phyloP scores from a whole-genome alignment of 2,329 filamentous ascomycete species.

The Aschersonia sp. region DNA sequence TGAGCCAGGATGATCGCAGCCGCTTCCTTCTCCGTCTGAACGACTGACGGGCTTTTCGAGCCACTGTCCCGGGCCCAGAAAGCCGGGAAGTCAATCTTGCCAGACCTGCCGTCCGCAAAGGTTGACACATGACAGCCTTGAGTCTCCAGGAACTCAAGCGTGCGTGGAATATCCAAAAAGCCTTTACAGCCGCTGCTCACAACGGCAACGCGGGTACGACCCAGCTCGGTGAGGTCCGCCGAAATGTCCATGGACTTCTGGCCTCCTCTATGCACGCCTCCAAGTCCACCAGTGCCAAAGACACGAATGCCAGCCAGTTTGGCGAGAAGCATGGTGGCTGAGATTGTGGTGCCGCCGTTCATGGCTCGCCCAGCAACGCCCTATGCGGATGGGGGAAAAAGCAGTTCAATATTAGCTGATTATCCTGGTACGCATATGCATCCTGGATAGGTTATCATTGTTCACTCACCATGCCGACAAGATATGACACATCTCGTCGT shows the following conservation, averaged over 20 bases:
- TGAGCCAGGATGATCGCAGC: constrained; percentile 81
- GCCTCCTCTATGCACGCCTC: constrained; percentile 83
- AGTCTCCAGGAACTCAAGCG: constrained; percentile 63
- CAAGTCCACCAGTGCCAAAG: constrained; percentile 88
- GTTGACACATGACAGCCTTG: constrained; percentile 73
- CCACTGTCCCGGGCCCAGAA: constrained; percentile 90
- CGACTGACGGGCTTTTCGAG: constrained; percentile 59
- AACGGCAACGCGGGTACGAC: constrained; percentile 76
- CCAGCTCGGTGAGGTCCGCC: constrained; percentile 87
- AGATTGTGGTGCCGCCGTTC: constrained; percentile 85
- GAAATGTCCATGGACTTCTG: constrained; percentile 85
- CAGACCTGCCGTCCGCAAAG: constrained; percentile 68
- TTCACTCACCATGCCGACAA: constrained; percentile 57
- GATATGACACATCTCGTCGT: constrained; percentile 70
- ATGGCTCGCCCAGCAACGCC: constrained; percentile 51
- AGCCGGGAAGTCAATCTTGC: constrained; percentile 70
- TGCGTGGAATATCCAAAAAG: constrained; percentile 83
- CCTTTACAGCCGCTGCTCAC: constrained; percentile 89
- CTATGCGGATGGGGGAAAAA: constrained; percentile 18
- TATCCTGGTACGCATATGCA: not conserved
- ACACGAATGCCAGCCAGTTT: constrained; percentile 77
- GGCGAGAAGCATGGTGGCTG: constrained; percentile 84
- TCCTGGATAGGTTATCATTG: not conserved
- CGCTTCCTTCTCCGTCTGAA: constrained; percentile 66
- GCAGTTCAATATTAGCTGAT: constrained; percentile 1